Conservation (phyloP, 1,284 basidiomycete genomes). For the Trichosporon coremiiforme region DNA sequence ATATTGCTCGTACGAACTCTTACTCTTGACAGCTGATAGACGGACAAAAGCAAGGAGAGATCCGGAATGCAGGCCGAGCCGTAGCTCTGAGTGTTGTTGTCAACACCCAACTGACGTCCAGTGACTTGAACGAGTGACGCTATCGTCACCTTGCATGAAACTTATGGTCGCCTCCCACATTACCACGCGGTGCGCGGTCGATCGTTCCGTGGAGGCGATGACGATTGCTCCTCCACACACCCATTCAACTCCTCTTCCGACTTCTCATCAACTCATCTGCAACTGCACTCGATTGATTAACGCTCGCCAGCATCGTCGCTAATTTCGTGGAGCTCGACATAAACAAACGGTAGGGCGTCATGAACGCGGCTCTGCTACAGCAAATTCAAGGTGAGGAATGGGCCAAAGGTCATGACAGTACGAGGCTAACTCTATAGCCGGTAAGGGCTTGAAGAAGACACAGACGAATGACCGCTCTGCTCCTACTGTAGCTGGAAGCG, state of each 20-base stretch:
- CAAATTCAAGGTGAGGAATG: slow-evolving; percentile 49
- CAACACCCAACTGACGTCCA: background rate
- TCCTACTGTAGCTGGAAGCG: slow-evolving; percentile 62
- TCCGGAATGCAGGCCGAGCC: background rate
- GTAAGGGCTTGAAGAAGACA: slow-evolving; percentile 76
- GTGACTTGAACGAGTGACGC: slow-evolving; percentile 7
- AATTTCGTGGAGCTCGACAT: background rate
- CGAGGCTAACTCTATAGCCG: slow-evolving; percentile 57
- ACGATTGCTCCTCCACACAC: slow-evolving; percentile 10
- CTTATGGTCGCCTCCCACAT: slow-evolving; percentile 2
- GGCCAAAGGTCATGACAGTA: background rate
- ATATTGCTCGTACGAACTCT: slow-evolving; percentile 19
- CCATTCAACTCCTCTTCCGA: background rate
- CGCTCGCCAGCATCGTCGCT: background rate
- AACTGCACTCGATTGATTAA: background rate
- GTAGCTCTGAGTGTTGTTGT: slow-evolving; percentile 6
- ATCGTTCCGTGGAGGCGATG: slow-evolving; percentile 16
- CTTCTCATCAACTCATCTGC: slow-evolving; percentile 1
- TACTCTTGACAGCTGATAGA: background rate
- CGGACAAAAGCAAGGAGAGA: background rate
- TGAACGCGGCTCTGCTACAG: slow-evolving; percentile 50
- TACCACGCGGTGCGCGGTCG: slow-evolving; percentile 5
- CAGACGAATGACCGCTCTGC: slow-evolving; percentile 79
- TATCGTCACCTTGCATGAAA: slow-evolving; percentile 7
- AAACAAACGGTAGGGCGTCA: slow-evolving; percentile 24